Evolutionary conservation across 2,329 filamentous ascomycete genomes (phyloP).

Genomic region (Monilinia polystroma): DNA sequence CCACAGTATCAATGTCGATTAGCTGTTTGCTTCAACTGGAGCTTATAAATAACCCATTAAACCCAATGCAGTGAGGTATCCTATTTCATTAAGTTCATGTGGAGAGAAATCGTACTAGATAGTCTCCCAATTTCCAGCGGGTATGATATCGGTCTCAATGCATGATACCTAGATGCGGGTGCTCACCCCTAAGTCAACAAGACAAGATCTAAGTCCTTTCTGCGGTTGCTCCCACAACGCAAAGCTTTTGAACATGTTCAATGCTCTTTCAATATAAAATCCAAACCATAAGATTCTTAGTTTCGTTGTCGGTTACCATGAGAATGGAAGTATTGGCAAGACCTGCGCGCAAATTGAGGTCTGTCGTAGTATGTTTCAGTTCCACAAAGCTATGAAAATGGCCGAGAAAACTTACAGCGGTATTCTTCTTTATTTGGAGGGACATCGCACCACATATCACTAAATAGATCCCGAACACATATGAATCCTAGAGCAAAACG

Average conservation of each 20-base stretch:
- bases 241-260: slow-evolving; percentile 2
- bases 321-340: background rate
- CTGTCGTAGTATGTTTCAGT: background rate
- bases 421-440: background rate
- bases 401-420: background rate
- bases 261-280: slow-evolving; percentile 8
- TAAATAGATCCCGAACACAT: background rate
- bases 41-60: background rate
- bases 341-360: background rate
- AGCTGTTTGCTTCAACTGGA: background rate
- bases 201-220: background rate
- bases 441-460: background rate
- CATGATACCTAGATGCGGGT: slow-evolving; percentile 3
- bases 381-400: background rate
- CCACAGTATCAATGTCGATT: background rate
- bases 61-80: background rate
- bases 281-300: background rate
- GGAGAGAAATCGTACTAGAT: background rate
- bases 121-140: slow-evolving; percentile 1
- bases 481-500: background rate
- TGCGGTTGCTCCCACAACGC: background rate
- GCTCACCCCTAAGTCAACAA: background rate
- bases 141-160: background rate
- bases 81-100: background rate
- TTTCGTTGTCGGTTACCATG: background rate